Evolutionary conservation across 1,284 basidiomycete genomes (phyloP).

Genomic region (Ceratobasidium papillatum): DNA sequence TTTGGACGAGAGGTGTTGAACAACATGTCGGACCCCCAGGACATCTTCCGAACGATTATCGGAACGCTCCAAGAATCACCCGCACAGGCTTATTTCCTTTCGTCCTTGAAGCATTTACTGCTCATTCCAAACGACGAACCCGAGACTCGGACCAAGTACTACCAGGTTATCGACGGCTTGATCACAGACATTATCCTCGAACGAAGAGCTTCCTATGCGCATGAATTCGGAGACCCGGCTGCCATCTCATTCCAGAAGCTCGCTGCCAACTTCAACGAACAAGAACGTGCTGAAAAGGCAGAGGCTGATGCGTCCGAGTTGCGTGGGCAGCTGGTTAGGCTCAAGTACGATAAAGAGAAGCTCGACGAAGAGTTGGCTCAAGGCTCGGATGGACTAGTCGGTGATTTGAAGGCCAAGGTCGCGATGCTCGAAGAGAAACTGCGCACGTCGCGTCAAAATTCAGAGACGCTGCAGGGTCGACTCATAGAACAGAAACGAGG

Average conservation of each 20-base stretch:
- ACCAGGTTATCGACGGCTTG: slow-evolving; percentile 92
- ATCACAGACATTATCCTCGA: slow-evolving; percentile 94
- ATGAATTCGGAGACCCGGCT: slow-evolving; percentile 84
- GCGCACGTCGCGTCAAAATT: slow-evolving; percentile 78
- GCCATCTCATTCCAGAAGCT: slow-evolving; percentile 91
- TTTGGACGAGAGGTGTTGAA: slow-evolving; percentile 80
- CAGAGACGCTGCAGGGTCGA: slow-evolving; percentile 77
- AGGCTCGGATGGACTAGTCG: slow-evolving; percentile 85
- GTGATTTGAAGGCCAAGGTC: slow-evolving; percentile 79
- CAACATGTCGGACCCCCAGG: slow-evolving; percentile 82
- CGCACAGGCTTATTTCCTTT: slow-evolving; percentile 88
- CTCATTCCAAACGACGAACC: slow-evolving; percentile 86
- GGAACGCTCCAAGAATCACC: slow-evolving; percentile 77
- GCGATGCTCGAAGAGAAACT: slow-evolving; percentile 83
- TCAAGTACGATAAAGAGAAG: slow-evolving; percentile 76
- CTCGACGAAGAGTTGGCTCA: slow-evolving; percentile 83
- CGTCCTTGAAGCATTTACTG: slow-evolving; percentile 91
- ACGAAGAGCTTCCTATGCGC: slow-evolving; percentile 74
- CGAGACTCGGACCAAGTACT: slow-evolving; percentile 84
- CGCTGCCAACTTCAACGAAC: slow-evolving; percentile 90
- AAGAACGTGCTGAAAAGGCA: slow-evolving; percentile 82
- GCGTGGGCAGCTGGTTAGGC: slow-evolving; percentile 67
- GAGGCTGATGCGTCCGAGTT: slow-evolving; percentile 80
- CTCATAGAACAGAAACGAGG: slow-evolving; percentile 80
- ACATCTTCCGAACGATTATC: slow-evolving; percentile 86